Conservation (phyloP, 352 stramenopile species). For the Phytophthora aleatoria region DNA sequence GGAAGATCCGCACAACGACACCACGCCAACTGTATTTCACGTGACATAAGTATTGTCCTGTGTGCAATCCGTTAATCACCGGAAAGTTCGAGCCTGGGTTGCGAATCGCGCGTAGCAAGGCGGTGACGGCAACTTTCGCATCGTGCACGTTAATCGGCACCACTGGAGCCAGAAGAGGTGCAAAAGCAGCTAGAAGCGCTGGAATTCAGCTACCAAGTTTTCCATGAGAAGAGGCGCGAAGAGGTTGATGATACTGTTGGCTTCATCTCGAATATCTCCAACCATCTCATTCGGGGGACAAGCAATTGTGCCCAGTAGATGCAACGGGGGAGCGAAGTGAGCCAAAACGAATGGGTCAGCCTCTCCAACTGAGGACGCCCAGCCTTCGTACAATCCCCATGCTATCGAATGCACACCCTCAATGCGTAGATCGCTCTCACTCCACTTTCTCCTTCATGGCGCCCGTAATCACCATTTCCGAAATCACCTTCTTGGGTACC, state of each 20-base stretch:
- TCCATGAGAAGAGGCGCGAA: neutral
- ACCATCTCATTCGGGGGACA: neutral
- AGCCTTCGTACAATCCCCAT: neutral
- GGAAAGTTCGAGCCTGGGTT: neutral
- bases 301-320: neutral
- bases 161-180: neutral
- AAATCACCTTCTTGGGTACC: no score
- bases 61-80: neutral
- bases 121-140: neutral
- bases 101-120: neutral
- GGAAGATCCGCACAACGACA: conserved; percentile 1
- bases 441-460: neutral
- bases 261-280: neutral
- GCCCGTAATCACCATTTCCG: neutral
- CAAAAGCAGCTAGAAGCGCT: neutral
- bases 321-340: neutral
- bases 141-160: neutral
- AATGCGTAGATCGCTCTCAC: neutral
- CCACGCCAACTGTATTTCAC: neutral
- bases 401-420: neutral
- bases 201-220: neutral
- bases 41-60: neutral
- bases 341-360: neutral
- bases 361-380: neutral
- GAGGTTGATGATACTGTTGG: neutral